Evolutionary conservation across 805 yeast genomes (phyloP).

Genomic region (Yamadazyma nakazawae): DNA sequence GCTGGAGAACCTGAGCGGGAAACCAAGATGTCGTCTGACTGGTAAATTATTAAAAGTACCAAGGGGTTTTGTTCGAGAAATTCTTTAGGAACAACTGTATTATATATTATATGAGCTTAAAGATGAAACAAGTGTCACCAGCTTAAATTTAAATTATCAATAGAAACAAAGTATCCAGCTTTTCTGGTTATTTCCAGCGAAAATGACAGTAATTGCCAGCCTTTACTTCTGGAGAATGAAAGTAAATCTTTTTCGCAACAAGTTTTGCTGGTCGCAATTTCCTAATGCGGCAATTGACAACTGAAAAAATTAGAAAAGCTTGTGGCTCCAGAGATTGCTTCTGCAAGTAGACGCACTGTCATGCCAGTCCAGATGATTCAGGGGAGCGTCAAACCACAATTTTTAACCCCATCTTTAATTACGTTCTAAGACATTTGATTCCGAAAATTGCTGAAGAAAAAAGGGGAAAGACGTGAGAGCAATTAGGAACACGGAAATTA

Average conservation of each 20-base stretch:
- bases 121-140: slow-evolving; percentile 3
- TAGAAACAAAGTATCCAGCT: slow-evolving; percentile 3
- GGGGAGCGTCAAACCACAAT: too few relatives aligned
- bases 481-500: too few relatives aligned
- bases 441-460: too few relatives aligned
- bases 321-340: background rate
- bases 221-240: background rate
- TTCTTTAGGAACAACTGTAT: slow-evolving; percentile 2
- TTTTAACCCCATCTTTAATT: too few relatives aligned
- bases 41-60: background rate
- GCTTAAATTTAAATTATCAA: background rate
- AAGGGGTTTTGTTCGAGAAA: background rate
- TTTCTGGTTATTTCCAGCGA: slow-evolving; percentile 1
- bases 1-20: background rate
- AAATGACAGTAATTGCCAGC: background rate
- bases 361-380: background rate
- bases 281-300: slow-evolving; percentile 4
- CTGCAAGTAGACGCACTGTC: background rate
- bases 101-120: slow-evolving; percentile 4
- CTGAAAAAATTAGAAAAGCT: too few relatives aligned
- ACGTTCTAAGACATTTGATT: too few relatives aligned
- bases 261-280: slow-evolving; percentile 11
- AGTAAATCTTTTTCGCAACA: slow-evolving; percentile 5
- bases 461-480: too few relatives aligned
- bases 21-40: background rate